Conservation (phyloP, 2,329 filamentous ascomycete genomes). For the Fusarium equiseti region DNA sequence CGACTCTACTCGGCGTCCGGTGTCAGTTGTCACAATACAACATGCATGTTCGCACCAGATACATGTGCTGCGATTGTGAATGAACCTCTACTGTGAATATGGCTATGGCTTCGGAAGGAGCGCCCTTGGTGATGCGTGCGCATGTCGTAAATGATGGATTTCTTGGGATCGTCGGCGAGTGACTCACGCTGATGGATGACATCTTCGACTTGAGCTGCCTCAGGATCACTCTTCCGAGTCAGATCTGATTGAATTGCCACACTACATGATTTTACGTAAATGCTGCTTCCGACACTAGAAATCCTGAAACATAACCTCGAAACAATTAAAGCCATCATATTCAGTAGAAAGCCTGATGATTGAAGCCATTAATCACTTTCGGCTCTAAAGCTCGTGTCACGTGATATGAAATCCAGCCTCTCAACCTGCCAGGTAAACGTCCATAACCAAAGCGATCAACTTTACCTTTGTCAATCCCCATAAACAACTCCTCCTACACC, state of each 20-base stretch:
- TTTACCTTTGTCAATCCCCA: not conserved
- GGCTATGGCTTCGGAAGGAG: not conserved
- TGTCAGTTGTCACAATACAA: constrained; percentile 58
- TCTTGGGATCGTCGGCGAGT: constrained; percentile 30
- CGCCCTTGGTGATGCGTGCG: not conserved
- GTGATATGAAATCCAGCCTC: constrained; percentile 31
- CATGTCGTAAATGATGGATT: constrained; percentile 16
- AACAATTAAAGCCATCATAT: not conserved
- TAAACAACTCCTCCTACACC: not conserved
- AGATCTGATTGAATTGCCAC: not conserved
- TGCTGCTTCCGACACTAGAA: not conserved
- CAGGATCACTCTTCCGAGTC: constrained; percentile 10
- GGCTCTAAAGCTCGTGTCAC: constrained; percentile 3
- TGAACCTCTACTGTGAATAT: constrained; percentile 3
- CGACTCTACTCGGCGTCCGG: constrained; percentile 56
- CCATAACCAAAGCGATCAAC: constrained; percentile 5
- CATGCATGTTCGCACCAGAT: constrained; percentile 49
- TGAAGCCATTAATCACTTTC: not conserved
- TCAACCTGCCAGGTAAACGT: constrained; percentile 7
- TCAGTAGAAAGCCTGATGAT: not conserved
- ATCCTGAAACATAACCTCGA: not conserved
- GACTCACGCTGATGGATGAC: constrained; percentile 42
- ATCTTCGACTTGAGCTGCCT: constrained; percentile 28
- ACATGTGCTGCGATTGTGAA: constrained; percentile 27
- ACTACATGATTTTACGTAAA: not conserved